Conservation (phyloP, 768 basidiomycete genomes). For the Kondoa subrosea region DNA sequence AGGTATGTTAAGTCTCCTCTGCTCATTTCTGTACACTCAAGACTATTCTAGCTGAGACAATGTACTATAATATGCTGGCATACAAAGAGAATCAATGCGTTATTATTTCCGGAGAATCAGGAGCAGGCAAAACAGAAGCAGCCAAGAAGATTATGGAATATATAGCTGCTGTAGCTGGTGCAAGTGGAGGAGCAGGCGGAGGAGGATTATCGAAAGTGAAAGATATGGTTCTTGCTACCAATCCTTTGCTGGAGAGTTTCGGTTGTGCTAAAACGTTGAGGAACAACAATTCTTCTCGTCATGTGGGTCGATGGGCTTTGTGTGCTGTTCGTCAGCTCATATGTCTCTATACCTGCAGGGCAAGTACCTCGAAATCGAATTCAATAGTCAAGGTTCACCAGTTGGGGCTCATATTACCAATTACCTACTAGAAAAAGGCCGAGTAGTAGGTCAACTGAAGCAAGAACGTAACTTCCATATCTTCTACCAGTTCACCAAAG, state of each 20-base stretch:
- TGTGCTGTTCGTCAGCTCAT: no score
- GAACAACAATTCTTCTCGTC: conserved; percentile 96
- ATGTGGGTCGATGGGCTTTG: conserved; percentile 36
- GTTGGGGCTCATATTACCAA: conserved; percentile 97
- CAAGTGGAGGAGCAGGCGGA: conserved; percentile 32
- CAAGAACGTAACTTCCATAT: conserved; percentile 97
- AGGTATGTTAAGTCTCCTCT: conserved; percentile 1
- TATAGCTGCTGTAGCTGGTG: conserved; percentile 84
- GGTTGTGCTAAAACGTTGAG: conserved; percentile 97
- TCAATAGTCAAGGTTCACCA: conserved; percentile 78
- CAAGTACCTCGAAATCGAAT: conserved; percentile 99
- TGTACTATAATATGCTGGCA: conserved; percentile 98
- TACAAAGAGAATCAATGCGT: conserved; percentile 99
- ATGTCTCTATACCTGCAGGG: conserved; percentile 52
- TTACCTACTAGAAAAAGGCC: conserved; percentile 75
- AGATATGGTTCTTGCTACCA: conserved; percentile 98
- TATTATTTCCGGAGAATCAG: conserved; percentile 97
- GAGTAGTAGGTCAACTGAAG: conserved; percentile 85
- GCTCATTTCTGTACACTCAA: background rate
- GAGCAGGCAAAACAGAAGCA: conserved; percentile 97
- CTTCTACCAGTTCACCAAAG: conserved; percentile 98
- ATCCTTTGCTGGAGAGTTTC: conserved; percentile 91
- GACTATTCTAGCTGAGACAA: conserved; percentile 50
- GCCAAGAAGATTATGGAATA: conserved; percentile 99
- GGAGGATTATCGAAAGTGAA: conserved; percentile 79